Conservation (phyloP, 106 monocot genomes). For the Dioscorea dumetorum region DNA sequence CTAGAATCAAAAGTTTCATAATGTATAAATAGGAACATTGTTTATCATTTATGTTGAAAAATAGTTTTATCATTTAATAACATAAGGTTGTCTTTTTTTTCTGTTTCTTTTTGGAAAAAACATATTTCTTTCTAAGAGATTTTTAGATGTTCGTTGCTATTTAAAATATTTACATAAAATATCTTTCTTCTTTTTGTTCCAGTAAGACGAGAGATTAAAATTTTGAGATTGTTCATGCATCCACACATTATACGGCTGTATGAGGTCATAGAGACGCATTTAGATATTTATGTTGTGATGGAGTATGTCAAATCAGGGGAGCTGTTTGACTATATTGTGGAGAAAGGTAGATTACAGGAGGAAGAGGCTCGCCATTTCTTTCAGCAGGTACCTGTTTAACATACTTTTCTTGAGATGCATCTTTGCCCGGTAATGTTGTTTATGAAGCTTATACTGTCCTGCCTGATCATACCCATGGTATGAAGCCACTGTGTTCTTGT, state of each 20-base stretch:
- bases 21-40: no score
- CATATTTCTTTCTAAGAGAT: no score
- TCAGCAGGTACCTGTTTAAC: slow-evolving; percentile 4
- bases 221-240: slow-evolving; percentile 11
- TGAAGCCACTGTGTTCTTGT: no score
- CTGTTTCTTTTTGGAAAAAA: no score
- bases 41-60: no score
- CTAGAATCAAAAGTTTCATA: neutral
- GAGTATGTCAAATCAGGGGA: slow-evolving; percentile 13
- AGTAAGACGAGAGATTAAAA: slow-evolving; percentile 5
- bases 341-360: slow-evolving; percentile 11
- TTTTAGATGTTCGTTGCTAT: no score
- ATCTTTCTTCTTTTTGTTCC: neutral
- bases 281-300: slow-evolving; percentile 8
- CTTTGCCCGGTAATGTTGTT: no score
- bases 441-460: no score
- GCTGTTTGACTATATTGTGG: slow-evolving; percentile 13
- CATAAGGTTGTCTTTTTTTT: no score
- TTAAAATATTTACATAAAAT: neutral
- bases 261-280: slow-evolving; percentile 9
- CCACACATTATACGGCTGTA: slow-evolving; percentile 2
- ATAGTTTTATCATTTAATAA: no score
- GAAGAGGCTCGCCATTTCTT: slow-evolving; percentile 11
- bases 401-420: neutral
- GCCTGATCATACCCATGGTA: no score